phyloP scores from a whole-genome alignment of 179 eudicot genomes.

The Carnegiea gigantea region DNA sequence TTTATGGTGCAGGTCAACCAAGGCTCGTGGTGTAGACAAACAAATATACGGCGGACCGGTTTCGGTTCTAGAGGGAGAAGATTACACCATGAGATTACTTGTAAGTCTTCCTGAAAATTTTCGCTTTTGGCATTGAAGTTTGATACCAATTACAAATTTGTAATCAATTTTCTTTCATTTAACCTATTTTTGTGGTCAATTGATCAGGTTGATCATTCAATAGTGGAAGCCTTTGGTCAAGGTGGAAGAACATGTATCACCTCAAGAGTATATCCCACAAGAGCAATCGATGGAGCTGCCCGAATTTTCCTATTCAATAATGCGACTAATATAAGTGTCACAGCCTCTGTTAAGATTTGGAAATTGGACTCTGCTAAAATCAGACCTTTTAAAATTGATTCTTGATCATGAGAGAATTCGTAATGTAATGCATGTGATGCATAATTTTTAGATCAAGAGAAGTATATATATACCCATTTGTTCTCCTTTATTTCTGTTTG shows the following conservation, averaged over 20 bases:
- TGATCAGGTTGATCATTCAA: conserved; percentile 82
- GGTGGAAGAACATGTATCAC: conserved; percentile 81
- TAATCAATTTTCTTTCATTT: too few relatives aligned
- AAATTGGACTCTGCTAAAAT: conserved; percentile 52
- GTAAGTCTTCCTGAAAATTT: conserved; percentile 31
- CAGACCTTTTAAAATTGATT: conserved; percentile 25
- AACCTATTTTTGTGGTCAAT: too few relatives aligned
- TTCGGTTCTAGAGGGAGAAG: conserved; percentile 60
- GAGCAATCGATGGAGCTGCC: conserved; percentile 59
- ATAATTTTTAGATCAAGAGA: too few relatives aligned
- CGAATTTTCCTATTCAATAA: conserved; percentile 74
- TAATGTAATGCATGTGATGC: too few relatives aligned
- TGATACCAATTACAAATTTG: too few relatives aligned
- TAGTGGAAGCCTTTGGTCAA: conserved; percentile 86
- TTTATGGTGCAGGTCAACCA: conserved; percentile 50
- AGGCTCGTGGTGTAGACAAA: conserved; percentile 51
- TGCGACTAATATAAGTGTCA: conserved; percentile 61
- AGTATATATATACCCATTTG: too few relatives aligned
- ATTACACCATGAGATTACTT: conserved; percentile 54
- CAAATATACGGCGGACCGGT: conserved; percentile 51
- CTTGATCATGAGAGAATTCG: too few relatives aligned
- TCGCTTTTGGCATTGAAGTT: too few relatives aligned
- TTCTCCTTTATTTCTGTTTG: too few relatives aligned
- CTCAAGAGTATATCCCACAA: conserved; percentile 78
- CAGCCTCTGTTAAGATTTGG: conserved; percentile 67